Base-by-base conservation (phyloP, 2,329 filamentous ascomycete genomes). In the Diplodia scrobiculata region DNA sequence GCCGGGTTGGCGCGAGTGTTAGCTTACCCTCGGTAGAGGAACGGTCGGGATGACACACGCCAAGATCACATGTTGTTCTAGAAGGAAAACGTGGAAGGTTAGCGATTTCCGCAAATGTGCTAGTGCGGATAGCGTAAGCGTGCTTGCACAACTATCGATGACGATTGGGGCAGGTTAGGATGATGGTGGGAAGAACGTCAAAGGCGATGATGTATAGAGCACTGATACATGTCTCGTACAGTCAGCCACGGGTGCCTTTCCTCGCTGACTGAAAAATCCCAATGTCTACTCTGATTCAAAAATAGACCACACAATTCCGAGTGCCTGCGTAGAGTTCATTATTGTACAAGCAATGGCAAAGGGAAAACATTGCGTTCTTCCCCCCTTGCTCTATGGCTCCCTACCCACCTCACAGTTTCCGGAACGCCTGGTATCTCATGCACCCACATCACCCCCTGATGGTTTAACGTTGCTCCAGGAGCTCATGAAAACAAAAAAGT, bases 371-470 rank as follows among this genome's bases (percentile, higher is more conserved):
- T 41, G 17, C 3, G 27, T 34, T 36, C n/a, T 45, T 58, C 45
- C 19, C 54, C 21, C 7, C 38, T 29, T 60, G 34, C 32, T 17
- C 32, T 10, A 13, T 27, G 14, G 48, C 54, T 17, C 36, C 14
- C 7, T 36, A 19, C 17, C 25, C 38, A 47, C 54, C 53, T 48
- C 25, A 45, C 5, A 21, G 17, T 19, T 41, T 21, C 59, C 45
- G 29, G 29, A 63, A 63, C 59, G 59, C 59, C 59, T 63, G 59
- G 59, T 63, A 63, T 63, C 59, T 63, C 59, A 63, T 63, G 59
- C 59, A 29, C 59, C 45, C 34, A 50, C 45, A 41, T n/a, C 45
- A 47, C 13, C 14, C 13, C 13, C 29, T 60, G 36, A 17, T 45
- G 19, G 55, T 25, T 38, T 32, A 55, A 34, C 17, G 38, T 47